Evolutionary conservation across 495 filamentous ascomycete species (phyloP), one percentile per base, ranked within the genome.

Genomic region (Xylaria flabelliformis): DNA sequence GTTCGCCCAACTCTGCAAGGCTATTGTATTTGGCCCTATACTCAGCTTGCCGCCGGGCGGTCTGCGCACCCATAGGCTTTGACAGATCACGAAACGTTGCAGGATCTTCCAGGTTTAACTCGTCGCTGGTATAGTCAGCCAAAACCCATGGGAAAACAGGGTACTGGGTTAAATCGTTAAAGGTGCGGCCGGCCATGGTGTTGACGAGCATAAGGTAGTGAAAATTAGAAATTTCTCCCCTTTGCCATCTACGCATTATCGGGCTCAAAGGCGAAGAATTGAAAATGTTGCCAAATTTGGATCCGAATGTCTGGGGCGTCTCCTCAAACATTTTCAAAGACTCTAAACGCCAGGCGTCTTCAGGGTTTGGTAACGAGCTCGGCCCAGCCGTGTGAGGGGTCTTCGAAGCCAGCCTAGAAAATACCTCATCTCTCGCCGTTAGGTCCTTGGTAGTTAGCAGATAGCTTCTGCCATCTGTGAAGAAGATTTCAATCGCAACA

Each of bases 181-280:
- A 99, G 0, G 96, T 98, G 63, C 96, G 86, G 41, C 96, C 96
- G 24, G 96, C 96, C 87, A 98, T 93, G 7, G 97, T 98, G 77
- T 99, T 99, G 78, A 99, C 89, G 56, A 97, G 87, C 97, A 99
- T 98, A 36, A 99, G 87, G 80, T 99, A 99, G 80, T 97, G 94
- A 76, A 98, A 99, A 79, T 99, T 99, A 7, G 97, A 98, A 10
- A 98, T 93, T 75, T 98, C 97, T 7, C 96, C 97, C 77, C 90
- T 91, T 66, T 93, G 86, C 96, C 96, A 99, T 84, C 91, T 92
- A 46, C 90, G 91, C 72, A 97, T 98, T 56, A 93, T 91, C 36
- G 94, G 93, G 76, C 94, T 94, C 86, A 86, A 88, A 7, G 84
- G 83, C 12, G 86, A 87, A 19, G 90, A 88, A 68, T 93, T 94